Percentiles rank a stretch among this genome's conserved stretches.
Evolutionary conservation across 2,329 filamentous ascomycete genomes (phyloP).

Genomic region (Teratosphaeria viscida): DNA sequence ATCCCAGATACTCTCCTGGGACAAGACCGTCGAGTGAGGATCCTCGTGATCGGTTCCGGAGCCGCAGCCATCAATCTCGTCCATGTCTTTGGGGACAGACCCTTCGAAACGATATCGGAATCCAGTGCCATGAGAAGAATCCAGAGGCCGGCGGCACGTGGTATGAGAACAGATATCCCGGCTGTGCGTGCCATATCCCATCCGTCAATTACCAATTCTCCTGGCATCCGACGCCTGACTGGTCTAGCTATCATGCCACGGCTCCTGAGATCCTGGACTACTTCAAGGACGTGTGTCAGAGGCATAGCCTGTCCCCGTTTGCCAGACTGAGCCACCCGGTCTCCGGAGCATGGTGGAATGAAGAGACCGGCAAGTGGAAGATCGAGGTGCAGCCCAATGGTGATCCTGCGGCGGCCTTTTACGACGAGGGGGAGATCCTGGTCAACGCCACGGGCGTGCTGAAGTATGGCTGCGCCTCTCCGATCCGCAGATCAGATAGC

Average conservation of each 20-base stretch:
- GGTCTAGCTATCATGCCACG: constrained; percentile 27
- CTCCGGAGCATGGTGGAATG: constrained; percentile 29
- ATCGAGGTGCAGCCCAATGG: constrained; percentile 17
- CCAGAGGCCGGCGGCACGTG: not conserved
- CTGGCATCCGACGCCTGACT: constrained; percentile 22
- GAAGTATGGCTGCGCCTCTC: not conserved
- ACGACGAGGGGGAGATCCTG: constrained; percentile 22
- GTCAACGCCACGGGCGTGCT: constrained; percentile 21
- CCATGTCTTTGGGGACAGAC: not conserved
- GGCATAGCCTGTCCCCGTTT: constrained; percentile 30
- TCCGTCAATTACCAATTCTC: constrained; percentile 10
- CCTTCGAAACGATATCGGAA: not conserved
- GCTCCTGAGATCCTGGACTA: constrained; percentile 34
- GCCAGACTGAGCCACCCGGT: constrained; percentile 30
- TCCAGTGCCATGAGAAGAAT: not conserved
- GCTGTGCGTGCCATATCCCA: constrained; percentile 7
- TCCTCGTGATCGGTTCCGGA: not conserved
- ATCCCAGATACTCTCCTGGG: not conserved
- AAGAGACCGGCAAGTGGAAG: constrained; percentile 27
- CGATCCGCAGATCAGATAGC: not conserved
- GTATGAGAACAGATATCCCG: constrained; percentile 13
- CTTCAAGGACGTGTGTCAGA: constrained; percentile 28
- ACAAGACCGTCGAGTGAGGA: not conserved
- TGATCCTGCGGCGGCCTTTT: not conserved
- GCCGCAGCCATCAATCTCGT: not conserved